These are phyloP conservation scores for Puccinia hordei DNA, from an alignment of 1,284 basidiomycete genomes.

Conservation along the genomic window DNA sequence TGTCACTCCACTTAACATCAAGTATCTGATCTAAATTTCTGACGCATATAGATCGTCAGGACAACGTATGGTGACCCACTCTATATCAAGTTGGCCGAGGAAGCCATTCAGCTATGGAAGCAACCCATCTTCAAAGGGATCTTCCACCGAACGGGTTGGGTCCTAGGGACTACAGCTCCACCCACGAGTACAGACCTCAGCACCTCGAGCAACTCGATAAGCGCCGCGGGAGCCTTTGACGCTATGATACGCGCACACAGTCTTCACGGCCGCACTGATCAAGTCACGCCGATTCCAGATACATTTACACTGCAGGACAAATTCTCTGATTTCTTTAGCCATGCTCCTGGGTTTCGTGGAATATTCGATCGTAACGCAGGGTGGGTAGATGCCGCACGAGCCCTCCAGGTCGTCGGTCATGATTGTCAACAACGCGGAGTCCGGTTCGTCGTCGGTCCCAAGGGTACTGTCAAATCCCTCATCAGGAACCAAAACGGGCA, in stretches of 20 bases:
- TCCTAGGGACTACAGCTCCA: constrained; percentile 21
- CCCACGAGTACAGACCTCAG: neutral
- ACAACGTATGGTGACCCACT: constrained; percentile 35
- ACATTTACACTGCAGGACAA: neutral
- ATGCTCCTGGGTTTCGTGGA: constrained; percentile 38
- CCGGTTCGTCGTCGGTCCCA: constrained; percentile 20
- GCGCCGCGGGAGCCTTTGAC: constrained; percentile 40
- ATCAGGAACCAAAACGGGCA: neutral
- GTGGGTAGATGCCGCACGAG: constrained; percentile 46
- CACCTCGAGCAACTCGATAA: constrained; percentile 34
- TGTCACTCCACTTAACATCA: neutral
- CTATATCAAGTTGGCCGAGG: constrained; percentile 43
- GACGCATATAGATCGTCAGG: constrained; percentile 31
- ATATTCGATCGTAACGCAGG: constrained; percentile 45
- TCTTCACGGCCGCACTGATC: constrained; percentile 19
- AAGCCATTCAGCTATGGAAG: constrained; percentile 38
- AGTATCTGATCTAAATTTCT: neutral
- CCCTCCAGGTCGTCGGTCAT: constrained; percentile 25
- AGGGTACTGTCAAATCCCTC: constrained; percentile 37
- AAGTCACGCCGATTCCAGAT: constrained; percentile 13
- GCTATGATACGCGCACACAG: constrained; percentile 12
- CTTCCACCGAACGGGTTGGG: constrained; percentile 38
- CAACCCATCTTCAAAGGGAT: constrained; percentile 43
- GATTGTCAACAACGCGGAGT: constrained; percentile 26
- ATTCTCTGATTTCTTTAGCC: constrained; percentile 36